Conservation (phyloP, 495 filamentous ascomycete genomes). For the Penicillium odoratum region DNA sequence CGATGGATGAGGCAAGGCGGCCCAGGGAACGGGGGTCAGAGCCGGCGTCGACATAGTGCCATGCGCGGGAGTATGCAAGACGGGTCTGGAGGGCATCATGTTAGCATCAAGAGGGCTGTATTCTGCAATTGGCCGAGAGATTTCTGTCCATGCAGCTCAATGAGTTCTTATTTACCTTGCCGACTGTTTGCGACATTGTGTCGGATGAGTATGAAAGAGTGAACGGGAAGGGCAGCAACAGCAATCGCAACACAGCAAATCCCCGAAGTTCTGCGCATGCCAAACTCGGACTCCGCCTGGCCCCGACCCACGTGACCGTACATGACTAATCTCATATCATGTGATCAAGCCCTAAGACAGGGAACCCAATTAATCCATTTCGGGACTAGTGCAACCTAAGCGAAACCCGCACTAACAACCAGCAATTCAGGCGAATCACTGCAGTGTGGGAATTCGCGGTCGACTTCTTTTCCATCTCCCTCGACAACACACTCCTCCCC, state of each 20-base stretch:
- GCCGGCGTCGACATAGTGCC: constrained; percentile 86
- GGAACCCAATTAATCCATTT: constrained; percentile 10
- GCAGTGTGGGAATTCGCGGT: constrained; percentile 32
- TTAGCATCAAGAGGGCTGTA: not conserved
- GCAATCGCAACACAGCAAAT: constrained; percentile 10
- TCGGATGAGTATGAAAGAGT: constrained; percentile 7
- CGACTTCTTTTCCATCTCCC: constrained; percentile 34
- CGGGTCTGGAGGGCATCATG: constrained; percentile 64
- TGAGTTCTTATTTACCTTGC: constrained; percentile 36
- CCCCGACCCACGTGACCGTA: constrained; percentile 18
- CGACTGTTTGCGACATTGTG: constrained; percentile 49
- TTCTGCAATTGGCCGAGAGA: constrained; percentile 1
- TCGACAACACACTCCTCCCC: constrained; percentile 46
- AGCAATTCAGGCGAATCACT: constrained; percentile 32
- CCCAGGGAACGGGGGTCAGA: constrained; percentile 60
- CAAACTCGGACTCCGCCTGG: constrained; percentile 22
- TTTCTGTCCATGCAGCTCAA: not conserved
- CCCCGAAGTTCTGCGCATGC: constrained; percentile 16
- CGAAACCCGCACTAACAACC: constrained; percentile 47
- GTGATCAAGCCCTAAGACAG: constrained; percentile 34
- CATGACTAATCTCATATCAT: constrained; percentile 12
- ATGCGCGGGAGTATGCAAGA: constrained; percentile 91
- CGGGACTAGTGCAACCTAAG: constrained; percentile 40
- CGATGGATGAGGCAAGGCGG: constrained; percentile 88
- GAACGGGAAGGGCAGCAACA: not conserved